Conservation (phyloP, 1,284 basidiomycete genomes). For the Chalciporus sp. region DNA sequence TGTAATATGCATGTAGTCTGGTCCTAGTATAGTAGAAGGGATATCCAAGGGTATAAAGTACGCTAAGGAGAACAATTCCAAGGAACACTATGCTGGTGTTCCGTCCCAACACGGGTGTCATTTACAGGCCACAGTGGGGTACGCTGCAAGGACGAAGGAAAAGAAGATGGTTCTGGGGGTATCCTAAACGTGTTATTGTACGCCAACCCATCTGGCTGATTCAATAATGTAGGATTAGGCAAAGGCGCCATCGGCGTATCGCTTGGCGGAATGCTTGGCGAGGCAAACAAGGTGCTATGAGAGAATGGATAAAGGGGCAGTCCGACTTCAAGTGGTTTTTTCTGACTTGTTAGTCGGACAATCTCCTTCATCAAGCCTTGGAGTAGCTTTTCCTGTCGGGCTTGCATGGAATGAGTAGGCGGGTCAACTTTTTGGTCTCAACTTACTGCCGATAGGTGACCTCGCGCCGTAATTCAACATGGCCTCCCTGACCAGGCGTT, state of each 20-base stretch:
- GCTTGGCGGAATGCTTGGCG: slow-evolving; percentile 26
- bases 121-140: slow-evolving; percentile 6
- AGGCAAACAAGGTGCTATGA: slow-evolving; percentile 62
- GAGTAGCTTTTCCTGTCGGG: slow-evolving; percentile 77
- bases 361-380: slow-evolving; percentile 84
- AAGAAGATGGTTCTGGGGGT: slow-evolving; percentile 11
- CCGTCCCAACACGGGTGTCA: slow-evolving; percentile 7
- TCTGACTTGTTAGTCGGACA: slow-evolving; percentile 76
- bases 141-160: slow-evolving; percentile 11
- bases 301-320: slow-evolving; percentile 81
- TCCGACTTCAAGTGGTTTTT: slow-evolving; percentile 73
- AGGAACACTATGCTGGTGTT: slow-evolving; percentile 7
- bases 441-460: slow-evolving; percentile 81
- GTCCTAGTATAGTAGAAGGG: not conserved
- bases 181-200: slow-evolving; percentile 12
- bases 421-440: slow-evolving; percentile 2
- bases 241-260: slow-evolving; percentile 41
- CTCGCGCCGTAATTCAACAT: slow-evolving; percentile 77
- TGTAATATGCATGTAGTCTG: not conserved
- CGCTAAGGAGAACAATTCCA: slow-evolving; percentile 17
- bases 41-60: slow-evolving; percentile 2
- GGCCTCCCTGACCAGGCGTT: slow-evolving; percentile 54
- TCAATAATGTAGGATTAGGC: slow-evolving; percentile 30
- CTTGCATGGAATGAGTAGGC: slow-evolving; percentile 39
- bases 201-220: slow-evolving; percentile 11